Percentiles rank a stretch among this genome's conserved stretches.
Conservation (phyloP, 1,284 basidiomycete species). For the Athelia sp. region DNA sequence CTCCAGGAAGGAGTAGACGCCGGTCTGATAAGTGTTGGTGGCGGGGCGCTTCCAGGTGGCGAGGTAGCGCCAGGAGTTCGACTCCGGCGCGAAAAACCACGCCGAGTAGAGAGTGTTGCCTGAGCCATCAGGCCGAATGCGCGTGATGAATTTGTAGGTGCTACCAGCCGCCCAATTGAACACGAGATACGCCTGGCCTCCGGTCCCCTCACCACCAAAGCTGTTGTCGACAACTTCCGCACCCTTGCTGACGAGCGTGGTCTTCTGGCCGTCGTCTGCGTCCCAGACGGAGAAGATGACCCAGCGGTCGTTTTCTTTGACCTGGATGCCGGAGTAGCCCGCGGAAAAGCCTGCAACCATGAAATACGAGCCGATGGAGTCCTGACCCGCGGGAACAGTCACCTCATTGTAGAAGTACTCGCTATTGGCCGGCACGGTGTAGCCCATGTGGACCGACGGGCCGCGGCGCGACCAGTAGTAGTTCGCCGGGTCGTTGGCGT, state of each 20-base stretch:
- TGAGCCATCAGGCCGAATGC: constrained; percentile 8
- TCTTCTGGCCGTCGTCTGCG: no score
- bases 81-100: constrained; percentile 8
- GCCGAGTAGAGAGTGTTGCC: constrained; percentile 7
- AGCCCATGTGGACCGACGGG: constrained; percentile 3
- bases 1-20: constrained; percentile 10
- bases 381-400: constrained; percentile 8
- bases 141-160: constrained; percentile 11
- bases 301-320: constrained; percentile 4
- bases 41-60: constrained; percentile 9
- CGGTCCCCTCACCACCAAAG: constrained; percentile 8
- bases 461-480: constrained; percentile 8
- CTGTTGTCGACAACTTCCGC: constrained; percentile 7
- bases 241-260: constrained; percentile 4
- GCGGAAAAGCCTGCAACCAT: constrained; percentile 8
- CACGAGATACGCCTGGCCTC: constrained; percentile 10
- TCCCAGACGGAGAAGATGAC: constrained; percentile 10
- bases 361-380: constrained; percentile 10
- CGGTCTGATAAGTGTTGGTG: constrained; percentile 9
- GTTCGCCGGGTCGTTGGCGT: constrained; percentile 7
- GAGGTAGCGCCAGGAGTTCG: constrained; percentile 8
- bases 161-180: constrained; percentile 9
- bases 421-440: constrained; percentile 9
- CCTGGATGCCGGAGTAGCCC: constrained; percentile 10
- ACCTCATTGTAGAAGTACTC: constrained; percentile 12